phyloP scores from a whole-genome alignment of 352 stramenopile genomes.

The Pythium periplocum region DNA sequence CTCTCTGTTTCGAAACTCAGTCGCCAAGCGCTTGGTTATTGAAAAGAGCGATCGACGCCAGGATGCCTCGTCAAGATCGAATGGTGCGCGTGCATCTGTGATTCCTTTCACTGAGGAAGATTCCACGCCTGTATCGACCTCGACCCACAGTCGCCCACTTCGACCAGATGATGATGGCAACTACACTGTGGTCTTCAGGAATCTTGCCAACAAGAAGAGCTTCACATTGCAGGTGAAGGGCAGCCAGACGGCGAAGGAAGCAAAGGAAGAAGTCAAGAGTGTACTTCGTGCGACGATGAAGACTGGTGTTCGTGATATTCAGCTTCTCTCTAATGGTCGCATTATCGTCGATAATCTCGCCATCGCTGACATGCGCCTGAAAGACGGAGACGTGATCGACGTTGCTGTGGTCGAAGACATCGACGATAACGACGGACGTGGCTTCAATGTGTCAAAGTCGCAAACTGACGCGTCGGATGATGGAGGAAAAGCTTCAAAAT shows the following conservation, averaged over 20 bases:
- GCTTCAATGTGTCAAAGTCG: not conserved
- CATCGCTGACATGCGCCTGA: slow-evolving; percentile 50
- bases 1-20: slow-evolving; percentile 22
- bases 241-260: slow-evolving; percentile 49
- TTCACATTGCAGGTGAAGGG: slow-evolving; percentile 54
- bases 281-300: slow-evolving; percentile 44
- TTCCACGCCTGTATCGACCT: not conserved
- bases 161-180: slow-evolving; percentile 50
- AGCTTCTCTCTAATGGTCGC: slow-evolving; percentile 55
- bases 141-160: slow-evolving; percentile 22
- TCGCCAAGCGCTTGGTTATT: slow-evolving; percentile 20
- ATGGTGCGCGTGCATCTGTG: slow-evolving; percentile 39
- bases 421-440: slow-evolving; percentile 3
- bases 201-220: slow-evolving; percentile 59
- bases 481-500: slow-evolving; percentile 1
- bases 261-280: slow-evolving; percentile 50
- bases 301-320: slow-evolving; percentile 39
- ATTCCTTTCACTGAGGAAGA: slow-evolving; percentile 55
- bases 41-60: slow-evolving; percentile 14
- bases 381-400: slow-evolving; percentile 59
- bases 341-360: slow-evolving; percentile 40
- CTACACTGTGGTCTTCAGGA: slow-evolving; percentile 55
- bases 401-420: slow-evolving; percentile 57
- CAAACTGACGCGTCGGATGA: not conserved
- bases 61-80: slow-evolving; percentile 3